These are phyloP conservation scores for Phytopythium kandeliae DNA, from an alignment of 352 stramenopile genomes.

Conservation along the genomic window DNA sequence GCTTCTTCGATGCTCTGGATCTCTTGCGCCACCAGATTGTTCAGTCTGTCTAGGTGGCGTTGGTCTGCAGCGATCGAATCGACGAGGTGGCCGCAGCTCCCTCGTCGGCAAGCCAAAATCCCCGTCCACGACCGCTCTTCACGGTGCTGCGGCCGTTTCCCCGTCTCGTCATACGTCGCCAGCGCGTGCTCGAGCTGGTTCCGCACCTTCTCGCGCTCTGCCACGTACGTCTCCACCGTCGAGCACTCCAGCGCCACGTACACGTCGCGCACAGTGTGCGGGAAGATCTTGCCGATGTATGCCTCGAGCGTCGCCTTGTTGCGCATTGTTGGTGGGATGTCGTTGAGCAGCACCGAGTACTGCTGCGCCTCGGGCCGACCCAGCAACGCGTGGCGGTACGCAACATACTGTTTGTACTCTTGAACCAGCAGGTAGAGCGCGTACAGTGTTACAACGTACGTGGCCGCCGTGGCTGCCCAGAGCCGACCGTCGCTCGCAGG, in stretches of 20 bases:
- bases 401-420: constrained; percentile 65
- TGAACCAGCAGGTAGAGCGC: constrained; percentile 48
- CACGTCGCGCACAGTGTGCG: constrained; percentile 45
- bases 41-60: constrained; percentile 44
- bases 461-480: constrained; percentile 52
- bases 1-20: constrained; percentile 57
- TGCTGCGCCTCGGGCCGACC: constrained; percentile 43
- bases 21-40: constrained; percentile 50
- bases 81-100: constrained; percentile 26
- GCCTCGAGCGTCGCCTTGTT: constrained; percentile 53
- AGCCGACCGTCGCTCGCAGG: constrained; percentile 35
- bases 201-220: constrained; percentile 39
- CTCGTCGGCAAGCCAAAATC: constrained; percentile 32
- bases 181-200: constrained; percentile 48
- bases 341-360: constrained; percentile 73
- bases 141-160: constrained; percentile 37
- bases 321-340: constrained; percentile 55
- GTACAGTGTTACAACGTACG: constrained; percentile 50
- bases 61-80: constrained; percentile 67
- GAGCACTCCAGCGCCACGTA: constrained; percentile 70
- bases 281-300: constrained; percentile 74
- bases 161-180: constrained; percentile 33
- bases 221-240: constrained; percentile 44
- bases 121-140: constrained; percentile 35
- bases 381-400: constrained; percentile 53